Percentiles rank a stretch among this genome's conserved stretches.
These are phyloP conservation scores for Globisporangium nagaii DNA, from an alignment of 352 stramenopile species.

Conservation along the genomic window DNA sequence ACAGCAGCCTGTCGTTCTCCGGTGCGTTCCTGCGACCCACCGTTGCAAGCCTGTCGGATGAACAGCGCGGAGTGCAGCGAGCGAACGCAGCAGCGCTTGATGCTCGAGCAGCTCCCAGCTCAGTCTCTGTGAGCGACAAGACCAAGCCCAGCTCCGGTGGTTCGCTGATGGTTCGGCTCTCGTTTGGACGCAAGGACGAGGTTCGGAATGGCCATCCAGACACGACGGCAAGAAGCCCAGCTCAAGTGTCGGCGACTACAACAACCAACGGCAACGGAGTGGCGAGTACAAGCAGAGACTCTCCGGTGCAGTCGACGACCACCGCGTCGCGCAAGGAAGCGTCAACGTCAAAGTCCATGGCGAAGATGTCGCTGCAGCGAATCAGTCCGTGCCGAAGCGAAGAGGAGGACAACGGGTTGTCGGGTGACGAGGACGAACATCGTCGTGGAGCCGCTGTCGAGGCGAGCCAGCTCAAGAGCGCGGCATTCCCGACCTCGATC, in stretches of 20 bases:
- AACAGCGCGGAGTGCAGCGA: not conserved
- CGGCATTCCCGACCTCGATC: not conserved
- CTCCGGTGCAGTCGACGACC: not conserved
- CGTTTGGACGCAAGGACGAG: not conserved
- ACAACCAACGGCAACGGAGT: too few relatives aligned
- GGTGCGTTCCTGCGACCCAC: not conserved
- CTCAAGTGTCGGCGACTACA: not conserved
- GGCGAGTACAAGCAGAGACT: not conserved
- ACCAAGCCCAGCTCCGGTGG: not conserved
- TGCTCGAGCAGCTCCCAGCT: not conserved
- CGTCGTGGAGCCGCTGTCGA: not conserved
- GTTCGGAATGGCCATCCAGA: not conserved
- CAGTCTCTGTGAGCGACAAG: not conserved
- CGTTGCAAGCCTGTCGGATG: not conserved
- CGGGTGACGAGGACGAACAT: not conserved
- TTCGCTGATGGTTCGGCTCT: not conserved
- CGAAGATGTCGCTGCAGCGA: conserved; percentile 1
- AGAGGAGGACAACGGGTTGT: not conserved
- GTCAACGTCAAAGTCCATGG: not conserved
- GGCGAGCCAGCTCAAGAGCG: not conserved
- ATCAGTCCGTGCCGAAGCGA: not conserved
- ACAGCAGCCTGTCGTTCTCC: not conserved
- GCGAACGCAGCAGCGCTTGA: not conserved
- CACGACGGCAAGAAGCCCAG: not conserved
- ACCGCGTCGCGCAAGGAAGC: not conserved